Percentiles rank a stretch among this genome's conserved stretches.
These are phyloP conservation scores for Suillus luteus DNA, from an alignment of 768 basidiomycete genomes.

Conservation along the genomic window DNA sequence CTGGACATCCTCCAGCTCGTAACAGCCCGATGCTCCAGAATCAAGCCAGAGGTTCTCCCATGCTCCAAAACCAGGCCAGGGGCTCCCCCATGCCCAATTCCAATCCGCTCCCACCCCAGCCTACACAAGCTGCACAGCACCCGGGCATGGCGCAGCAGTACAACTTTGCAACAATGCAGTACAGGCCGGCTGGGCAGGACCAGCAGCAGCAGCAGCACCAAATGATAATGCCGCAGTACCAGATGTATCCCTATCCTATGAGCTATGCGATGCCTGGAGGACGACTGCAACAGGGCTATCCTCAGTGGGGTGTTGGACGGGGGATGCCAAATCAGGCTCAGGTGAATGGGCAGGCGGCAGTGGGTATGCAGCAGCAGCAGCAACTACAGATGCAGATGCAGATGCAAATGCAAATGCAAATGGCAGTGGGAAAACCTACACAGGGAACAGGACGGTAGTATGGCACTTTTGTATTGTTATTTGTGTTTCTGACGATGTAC, in stretches of 20 bases:
- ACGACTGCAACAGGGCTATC: conserved; percentile 25
- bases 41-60: conserved; percentile 35
- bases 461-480: conserved; percentile 12
- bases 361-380: conserved; percentile 34
- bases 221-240: conserved; percentile 32
- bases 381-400: conserved; percentile 22
- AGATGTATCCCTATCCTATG: conserved; percentile 30
- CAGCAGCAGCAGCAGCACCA: conserved; percentile 37
- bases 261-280: conserved; percentile 23
- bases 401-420: conserved; percentile 20
- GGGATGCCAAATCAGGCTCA: conserved; percentile 18
- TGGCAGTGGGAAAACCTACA: conserved; percentile 35
- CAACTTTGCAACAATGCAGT: conserved; percentile 31
- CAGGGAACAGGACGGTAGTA: conserved; percentile 37
- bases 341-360: conserved; percentile 25
- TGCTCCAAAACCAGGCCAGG: conserved; percentile 22
- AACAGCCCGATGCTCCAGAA: conserved; percentile 40
- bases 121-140: conserved; percentile 29
- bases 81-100: conserved; percentile 25
- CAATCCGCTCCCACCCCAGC: conserved; percentile 25
- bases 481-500: conserved; percentile 11
- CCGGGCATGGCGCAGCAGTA: conserved; percentile 34
- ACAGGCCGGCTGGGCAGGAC: conserved; percentile 34
- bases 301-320: conserved; percentile 29
- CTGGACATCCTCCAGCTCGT: conserved; percentile 21